These are phyloP conservation scores for Mychonastes homosphaera DNA, from an alignment of 139 green algal genomes.

Conservation along the genomic window DNA sequence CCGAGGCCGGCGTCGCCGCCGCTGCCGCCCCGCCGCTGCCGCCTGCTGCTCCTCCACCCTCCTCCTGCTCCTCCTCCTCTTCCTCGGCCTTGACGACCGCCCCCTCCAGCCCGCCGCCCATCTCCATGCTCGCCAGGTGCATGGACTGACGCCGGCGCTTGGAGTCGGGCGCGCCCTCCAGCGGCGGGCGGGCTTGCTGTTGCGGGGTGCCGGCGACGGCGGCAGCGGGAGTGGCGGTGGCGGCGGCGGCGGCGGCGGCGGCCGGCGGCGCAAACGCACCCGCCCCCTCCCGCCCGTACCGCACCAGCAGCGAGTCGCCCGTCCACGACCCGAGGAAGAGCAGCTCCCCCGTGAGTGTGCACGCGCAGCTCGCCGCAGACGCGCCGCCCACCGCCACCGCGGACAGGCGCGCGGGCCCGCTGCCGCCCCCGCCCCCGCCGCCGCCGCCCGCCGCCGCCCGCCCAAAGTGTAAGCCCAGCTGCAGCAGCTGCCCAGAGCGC, in stretches of 20 bases:
- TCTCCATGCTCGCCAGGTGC: slow-evolving; percentile 8
- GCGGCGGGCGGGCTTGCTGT: not conserved
- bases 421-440: not conserved
- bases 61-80: not conserved
- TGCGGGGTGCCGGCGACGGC: not conserved
- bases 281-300: slow-evolving; percentile 8
- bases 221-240: not conserved
- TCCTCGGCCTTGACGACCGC: not conserved
- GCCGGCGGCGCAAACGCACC: slow-evolving; percentile 8
- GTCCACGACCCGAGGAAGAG: slow-evolving; percentile 73
- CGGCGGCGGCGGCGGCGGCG: slow-evolving; percentile 6
- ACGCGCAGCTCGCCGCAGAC: slow-evolving; percentile 25
- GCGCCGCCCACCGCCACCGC: slow-evolving; percentile 28
- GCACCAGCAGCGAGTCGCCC: slow-evolving; percentile 76
- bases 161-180: not conserved
- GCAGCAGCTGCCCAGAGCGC: slow-evolving; percentile 47
- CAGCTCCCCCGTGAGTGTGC: slow-evolving; percentile 18
- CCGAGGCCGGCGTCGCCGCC: too few relatives aligned
- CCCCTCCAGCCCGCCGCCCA: not conserved
- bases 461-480: slow-evolving; percentile 36
- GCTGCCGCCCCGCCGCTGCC: not conserved
- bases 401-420: slow-evolving; percentile 4
- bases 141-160: slow-evolving; percentile 8
- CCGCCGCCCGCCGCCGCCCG: slow-evolving; percentile 18
- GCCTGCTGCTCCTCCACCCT: not conserved